A percentile compares a stretch with the other conserved stretches of the same genome.
These are phyloP conservation scores for Nothophaeocryptopus gaeumannii DNA, from an alignment of 2,329 filamentous ascomycete species.

Conservation along the genomic window DNA sequence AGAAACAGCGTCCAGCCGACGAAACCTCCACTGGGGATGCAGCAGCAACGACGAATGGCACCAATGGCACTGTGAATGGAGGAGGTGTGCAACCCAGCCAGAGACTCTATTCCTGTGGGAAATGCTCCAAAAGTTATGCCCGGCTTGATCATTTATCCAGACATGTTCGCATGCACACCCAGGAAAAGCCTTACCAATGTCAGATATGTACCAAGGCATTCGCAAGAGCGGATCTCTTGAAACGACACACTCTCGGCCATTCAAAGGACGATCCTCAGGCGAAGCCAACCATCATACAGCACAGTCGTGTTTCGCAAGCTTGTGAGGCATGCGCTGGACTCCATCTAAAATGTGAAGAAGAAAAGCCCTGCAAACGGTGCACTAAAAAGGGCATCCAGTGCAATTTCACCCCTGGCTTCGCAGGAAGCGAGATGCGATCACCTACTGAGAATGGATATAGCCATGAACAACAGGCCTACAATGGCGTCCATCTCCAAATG, in stretches of 20 bases:
- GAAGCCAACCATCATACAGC: constrained; percentile 33
- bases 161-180: constrained; percentile 50
- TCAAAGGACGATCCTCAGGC: constrained; percentile 34
- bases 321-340: constrained; percentile 53
- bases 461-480: constrained; percentile 25
- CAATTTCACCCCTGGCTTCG: constrained; percentile 31
- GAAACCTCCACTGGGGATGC: constrained; percentile 9
- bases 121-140: constrained; percentile 52
- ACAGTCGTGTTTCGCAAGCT: constrained; percentile 47
- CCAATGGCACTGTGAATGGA: constrained; percentile 1
- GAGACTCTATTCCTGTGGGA: constrained; percentile 49
- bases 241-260: constrained; percentile 50
- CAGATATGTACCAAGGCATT: constrained; percentile 48
- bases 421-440: constrained; percentile 19
- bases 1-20: constrained; percentile 10
- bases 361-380: constrained; percentile 54
- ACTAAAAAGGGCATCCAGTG: constrained; percentile 50
- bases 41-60: constrained; percentile 7
- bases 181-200: constrained; percentile 47
- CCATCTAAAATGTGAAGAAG: constrained; percentile 54
- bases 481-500: constrained; percentile 13
- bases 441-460: constrained; percentile 20
- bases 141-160: constrained; percentile 52
- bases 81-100: constrained; percentile 15
- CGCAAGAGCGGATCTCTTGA: constrained; percentile 50